Evolutionary conservation across 768 basidiomycete species (phyloP).

Genomic region (Galerina sulciceps): DNA sequence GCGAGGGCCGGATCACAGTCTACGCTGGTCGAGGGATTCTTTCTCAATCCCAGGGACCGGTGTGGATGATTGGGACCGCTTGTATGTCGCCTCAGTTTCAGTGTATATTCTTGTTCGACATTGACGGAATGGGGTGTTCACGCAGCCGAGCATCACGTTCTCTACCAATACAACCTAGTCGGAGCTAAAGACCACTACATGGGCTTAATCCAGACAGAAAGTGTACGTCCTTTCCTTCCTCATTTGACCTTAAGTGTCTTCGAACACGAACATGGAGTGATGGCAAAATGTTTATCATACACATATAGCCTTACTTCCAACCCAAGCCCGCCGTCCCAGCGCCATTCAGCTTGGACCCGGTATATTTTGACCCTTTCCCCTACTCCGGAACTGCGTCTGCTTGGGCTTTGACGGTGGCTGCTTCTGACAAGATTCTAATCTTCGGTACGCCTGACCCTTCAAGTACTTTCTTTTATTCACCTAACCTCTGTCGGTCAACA

Average conservation of each 20-base stretch:
- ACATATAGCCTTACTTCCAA: slow-evolving; percentile 72
- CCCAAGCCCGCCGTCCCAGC: slow-evolving; percentile 58
- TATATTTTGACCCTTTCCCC: slow-evolving; percentile 60
- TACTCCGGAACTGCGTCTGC: slow-evolving; percentile 42
- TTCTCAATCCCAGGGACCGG: no score
- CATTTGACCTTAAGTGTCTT: no score
- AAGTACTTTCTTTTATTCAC: neutral
- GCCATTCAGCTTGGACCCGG: slow-evolving; percentile 51
- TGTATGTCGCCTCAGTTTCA: neutral
- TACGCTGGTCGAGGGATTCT: slow-evolving; percentile 51
- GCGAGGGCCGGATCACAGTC: slow-evolving; percentile 51
- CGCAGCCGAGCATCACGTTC: slow-evolving; percentile 68
- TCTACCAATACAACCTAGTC: slow-evolving; percentile 73
- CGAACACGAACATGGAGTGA: neutral
- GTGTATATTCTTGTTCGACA: neutral
- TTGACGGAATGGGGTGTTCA: neutral
- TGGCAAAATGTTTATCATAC: neutral
- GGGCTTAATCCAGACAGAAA: slow-evolving; percentile 78
- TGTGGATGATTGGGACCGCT: neutral
- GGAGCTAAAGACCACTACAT: slow-evolving; percentile 70
- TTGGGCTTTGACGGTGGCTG: slow-evolving; percentile 62
- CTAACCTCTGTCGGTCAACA: neutral
- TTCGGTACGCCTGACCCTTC: slow-evolving; percentile 52
- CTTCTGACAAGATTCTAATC: slow-evolving; percentile 59
- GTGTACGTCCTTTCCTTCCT: slow-evolving; percentile 41